Evolutionary conservation across 495 filamentous ascomycete species (phyloP).

Genomic region (Penicillium odoratum): DNA sequence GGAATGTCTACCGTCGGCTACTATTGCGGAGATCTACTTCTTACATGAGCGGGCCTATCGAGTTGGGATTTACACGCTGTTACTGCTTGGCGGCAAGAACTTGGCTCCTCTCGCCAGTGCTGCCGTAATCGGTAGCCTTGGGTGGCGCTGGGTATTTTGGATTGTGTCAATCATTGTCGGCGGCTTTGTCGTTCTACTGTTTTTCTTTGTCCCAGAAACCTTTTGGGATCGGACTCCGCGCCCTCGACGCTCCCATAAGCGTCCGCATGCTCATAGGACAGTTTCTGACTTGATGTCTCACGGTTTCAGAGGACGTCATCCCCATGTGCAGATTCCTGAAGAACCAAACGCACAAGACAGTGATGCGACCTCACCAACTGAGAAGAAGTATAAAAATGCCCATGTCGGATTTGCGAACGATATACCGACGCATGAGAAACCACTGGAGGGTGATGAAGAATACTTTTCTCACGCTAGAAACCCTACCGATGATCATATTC

Average conservation of each 20-base stretch:
- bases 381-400: slow-evolving; percentile 31
- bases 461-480: not conserved
- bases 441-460: slow-evolving; percentile 3
- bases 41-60: slow-evolving; percentile 92
- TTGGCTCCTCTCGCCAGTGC: slow-evolving; percentile 86
- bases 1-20: slow-evolving; percentile 93
- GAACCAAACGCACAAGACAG: slow-evolving; percentile 15
- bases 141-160: slow-evolving; percentile 87
- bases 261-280: slow-evolving; percentile 35
- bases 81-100: slow-evolving; percentile 92
- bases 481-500: slow-evolving; percentile 5
- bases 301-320: slow-evolving; percentile 38
- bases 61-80: slow-evolving; percentile 90
- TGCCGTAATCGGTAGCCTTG: slow-evolving; percentile 71
- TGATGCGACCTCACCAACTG: not conserved
- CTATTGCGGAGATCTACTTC: slow-evolving; percentile 96
- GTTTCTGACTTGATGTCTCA: slow-evolving; percentile 43
- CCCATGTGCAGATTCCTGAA: slow-evolving; percentile 22
- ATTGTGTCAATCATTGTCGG: slow-evolving; percentile 84
- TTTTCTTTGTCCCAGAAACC: slow-evolving; percentile 92
- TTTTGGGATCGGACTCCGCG: slow-evolving; percentile 90
- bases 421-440: slow-evolving; percentile 18
- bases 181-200: slow-evolving; percentile 69
- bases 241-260: slow-evolving; percentile 49
- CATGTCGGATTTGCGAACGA: slow-evolving; percentile 60